phyloP scores from a whole-genome alignment of 2,329 filamentous ascomycete species.

The Phyllosticta citribraziliensis region DNA sequence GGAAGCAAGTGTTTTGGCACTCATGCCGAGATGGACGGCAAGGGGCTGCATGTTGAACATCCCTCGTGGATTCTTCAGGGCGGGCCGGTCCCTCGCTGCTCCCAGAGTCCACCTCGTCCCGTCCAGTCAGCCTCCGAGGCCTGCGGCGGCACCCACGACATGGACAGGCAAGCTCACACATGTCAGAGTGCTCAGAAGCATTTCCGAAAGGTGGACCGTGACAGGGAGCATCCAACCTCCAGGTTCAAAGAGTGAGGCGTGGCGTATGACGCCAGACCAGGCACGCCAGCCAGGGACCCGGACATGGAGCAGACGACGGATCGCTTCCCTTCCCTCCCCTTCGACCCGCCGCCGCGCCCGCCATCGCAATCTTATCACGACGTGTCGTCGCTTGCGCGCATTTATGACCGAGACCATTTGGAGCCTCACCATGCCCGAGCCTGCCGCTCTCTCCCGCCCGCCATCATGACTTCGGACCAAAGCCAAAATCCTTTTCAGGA shows the following conservation, averaged over 20 bases:
- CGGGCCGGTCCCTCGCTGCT: background rate
- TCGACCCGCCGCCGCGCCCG: background rate
- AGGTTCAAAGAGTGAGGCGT: background rate
- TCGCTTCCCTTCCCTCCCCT: background rate
- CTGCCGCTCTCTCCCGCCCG: background rate
- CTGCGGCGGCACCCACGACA: no score
- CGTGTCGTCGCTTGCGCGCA: background rate
- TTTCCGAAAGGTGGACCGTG: background rate
- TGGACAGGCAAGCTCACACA: no score
- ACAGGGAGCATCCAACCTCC: background rate
- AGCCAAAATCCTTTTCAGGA: conserved; percentile 6
- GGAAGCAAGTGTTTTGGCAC: background rate
- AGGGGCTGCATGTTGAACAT: background rate
- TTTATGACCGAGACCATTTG: background rate
- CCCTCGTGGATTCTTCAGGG: background rate
- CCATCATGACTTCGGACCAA: background rate
- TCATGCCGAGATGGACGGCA: background rate
- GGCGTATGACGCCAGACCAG: background rate
- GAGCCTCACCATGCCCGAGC: background rate
- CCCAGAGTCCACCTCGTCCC: no score
- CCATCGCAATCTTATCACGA: background rate
- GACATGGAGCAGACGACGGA: background rate
- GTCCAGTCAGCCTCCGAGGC: no score
- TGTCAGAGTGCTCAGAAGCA: no score
- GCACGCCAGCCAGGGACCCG: background rate